Evolutionary conservation across 1,284 basidiomycete genomes (phyloP).

Genomic region (Xanthoconium separans): DNA sequence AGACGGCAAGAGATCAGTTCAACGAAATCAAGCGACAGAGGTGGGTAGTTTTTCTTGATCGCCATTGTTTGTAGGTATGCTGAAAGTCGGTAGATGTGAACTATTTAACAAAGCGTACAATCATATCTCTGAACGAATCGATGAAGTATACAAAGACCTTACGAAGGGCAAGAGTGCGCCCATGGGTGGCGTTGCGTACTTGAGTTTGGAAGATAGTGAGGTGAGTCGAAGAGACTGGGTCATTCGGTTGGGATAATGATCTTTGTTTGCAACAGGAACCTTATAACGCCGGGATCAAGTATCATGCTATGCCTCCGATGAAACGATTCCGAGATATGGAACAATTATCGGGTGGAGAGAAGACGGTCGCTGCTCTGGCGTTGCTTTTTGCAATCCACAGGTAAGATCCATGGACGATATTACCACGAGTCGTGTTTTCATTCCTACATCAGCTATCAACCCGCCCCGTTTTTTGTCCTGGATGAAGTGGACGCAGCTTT

Average conservation of each 20-base stretch:
- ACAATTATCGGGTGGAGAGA: constrained; percentile 96
- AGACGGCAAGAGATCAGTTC: constrained; percentile 87
- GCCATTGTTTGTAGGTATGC: background rate
- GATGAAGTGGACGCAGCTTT: constrained; percentile 98
- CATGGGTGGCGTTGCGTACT: constrained; percentile 95
- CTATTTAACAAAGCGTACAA: constrained; percentile 96
- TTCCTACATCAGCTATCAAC: constrained; percentile 72
- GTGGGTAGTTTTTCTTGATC: constrained; percentile 39
- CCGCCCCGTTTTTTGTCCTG: constrained; percentile 97
- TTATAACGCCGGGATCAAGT: constrained; percentile 93
- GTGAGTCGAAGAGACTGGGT: constrained; percentile 38
- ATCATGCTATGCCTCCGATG: constrained; percentile 99
- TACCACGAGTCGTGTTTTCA: background rate
- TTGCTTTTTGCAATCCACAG: constrained; percentile 96
- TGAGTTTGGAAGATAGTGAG: constrained; percentile 94
- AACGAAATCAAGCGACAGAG: constrained; percentile 83
- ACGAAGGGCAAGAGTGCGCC: constrained; percentile 93
- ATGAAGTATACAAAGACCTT: constrained; percentile 96
- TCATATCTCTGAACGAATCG: constrained; percentile 93
- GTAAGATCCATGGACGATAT: constrained; percentile 34
- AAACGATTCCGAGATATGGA: constrained; percentile 99
- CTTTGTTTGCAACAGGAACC: constrained; percentile 68
- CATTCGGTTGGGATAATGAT: constrained; percentile 1
- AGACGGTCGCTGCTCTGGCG: constrained; percentile 96
- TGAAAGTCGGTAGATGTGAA: constrained; percentile 51